Conservation (phyloP, 2,329 filamentous ascomycete species). For the Xylaria sp. region DNA sequence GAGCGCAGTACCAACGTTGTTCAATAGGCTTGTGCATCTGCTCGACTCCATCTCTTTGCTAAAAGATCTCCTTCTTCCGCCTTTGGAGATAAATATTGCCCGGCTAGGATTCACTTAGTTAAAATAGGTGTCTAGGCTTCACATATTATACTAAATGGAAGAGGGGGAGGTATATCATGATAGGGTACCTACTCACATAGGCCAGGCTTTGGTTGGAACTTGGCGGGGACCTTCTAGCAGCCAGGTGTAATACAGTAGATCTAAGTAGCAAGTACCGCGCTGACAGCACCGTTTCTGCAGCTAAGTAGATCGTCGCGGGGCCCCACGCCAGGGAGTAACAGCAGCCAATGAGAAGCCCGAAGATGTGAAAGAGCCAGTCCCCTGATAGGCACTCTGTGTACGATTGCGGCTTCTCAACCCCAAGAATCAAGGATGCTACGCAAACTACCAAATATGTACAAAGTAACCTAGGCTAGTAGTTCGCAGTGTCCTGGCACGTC, state of each 20-base stretch:
- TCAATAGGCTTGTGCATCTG: background rate
- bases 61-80: background rate
- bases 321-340: conserved; percentile 31
- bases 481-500: background rate
- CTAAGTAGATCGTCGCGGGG: background rate
- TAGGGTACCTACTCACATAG: too few species aligned
- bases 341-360: conserved; percentile 30
- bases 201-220: too few species aligned
- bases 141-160: too few species aligned
- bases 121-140: background rate
- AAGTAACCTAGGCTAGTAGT: background rate
- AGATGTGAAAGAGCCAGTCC: conserved; percentile 37
- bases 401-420: conserved; percentile 35
- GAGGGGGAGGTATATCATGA: too few species aligned
- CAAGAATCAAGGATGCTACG: conserved; percentile 34
- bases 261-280: too few species aligned
- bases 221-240: too few species aligned
- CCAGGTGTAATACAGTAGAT: too few species aligned
- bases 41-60: background rate
- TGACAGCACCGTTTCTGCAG: too few species aligned
- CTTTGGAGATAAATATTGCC: background rate
- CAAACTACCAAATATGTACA: background rate
- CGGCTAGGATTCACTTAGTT: background rate
- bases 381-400: conserved; percentile 26
- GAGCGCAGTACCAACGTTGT: background rate